phyloP scores from a whole-genome alignment of 2,329 filamentous ascomycete species.

The Aureobasidium sp. region DNA sequence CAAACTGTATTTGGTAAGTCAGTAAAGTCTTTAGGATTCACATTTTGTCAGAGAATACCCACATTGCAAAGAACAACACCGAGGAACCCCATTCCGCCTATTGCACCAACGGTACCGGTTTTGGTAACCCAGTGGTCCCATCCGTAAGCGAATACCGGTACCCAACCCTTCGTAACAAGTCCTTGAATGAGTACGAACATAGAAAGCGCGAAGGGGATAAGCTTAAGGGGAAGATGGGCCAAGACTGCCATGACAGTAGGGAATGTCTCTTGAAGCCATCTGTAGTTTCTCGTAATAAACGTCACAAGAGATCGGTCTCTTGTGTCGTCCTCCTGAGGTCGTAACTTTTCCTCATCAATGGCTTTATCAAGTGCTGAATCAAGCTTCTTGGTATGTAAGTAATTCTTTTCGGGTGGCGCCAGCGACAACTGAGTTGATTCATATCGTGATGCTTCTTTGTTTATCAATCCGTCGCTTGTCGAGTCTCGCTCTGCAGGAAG shows the following conservation, averaged over 20 bases:
- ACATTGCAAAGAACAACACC: constrained; percentile 67
- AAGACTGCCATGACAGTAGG: constrained; percentile 61
- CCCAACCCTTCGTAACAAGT: constrained; percentile 67
- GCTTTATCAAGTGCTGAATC: background rate
- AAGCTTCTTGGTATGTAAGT: background rate
- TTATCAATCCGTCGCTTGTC: background rate
- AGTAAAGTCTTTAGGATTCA: background rate
- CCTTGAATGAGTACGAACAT: constrained; percentile 73
- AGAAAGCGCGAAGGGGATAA: constrained; percentile 63
- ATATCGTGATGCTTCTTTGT: background rate
- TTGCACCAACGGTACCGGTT: constrained; percentile 60
- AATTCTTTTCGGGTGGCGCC: background rate
- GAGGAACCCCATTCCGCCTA: constrained; percentile 67
- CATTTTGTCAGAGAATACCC: constrained; percentile 27
- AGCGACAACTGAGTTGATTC: background rate
- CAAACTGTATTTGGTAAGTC: constrained; percentile 48
- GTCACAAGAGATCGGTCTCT: constrained; percentile 46
- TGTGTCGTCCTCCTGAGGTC: background rate
- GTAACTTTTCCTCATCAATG: background rate
- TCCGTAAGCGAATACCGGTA: constrained; percentile 63
- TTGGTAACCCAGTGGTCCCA: constrained; percentile 67
- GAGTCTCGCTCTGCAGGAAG: background rate
- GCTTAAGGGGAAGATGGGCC: constrained; percentile 57
- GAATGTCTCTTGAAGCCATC: constrained; percentile 63
- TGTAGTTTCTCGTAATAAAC: constrained; percentile 38